These are phyloP conservation scores for Kwoniella sp. DNA, from an alignment of 768 basidiomycete genomes.

Conservation along the genomic window DNA sequence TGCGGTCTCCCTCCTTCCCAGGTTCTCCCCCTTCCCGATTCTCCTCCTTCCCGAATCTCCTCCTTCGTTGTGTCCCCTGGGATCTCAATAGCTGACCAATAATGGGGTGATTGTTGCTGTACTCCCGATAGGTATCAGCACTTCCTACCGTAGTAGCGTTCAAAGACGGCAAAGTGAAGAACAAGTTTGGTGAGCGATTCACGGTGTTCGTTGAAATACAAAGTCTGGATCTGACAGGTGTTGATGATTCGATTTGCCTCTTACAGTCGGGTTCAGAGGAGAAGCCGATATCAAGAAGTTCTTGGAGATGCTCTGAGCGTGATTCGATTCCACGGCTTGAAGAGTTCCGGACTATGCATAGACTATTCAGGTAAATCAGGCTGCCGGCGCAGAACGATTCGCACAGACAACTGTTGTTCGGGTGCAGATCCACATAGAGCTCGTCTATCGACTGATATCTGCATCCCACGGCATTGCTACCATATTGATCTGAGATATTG, in stretches of 20 bases:
- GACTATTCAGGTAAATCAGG: background rate
- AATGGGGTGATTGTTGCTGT: too few relatives aligned
- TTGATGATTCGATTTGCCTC: background rate
- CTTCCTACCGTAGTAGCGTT: slow-evolving; percentile 53
- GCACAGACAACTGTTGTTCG: too few relatives aligned
- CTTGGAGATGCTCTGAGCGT: slow-evolving; percentile 31
- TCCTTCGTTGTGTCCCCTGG: too few relatives aligned
- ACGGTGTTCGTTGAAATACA: background rate
- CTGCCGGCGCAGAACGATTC: too few relatives aligned
- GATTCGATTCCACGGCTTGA: background rate
- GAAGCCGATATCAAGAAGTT: slow-evolving; percentile 46
- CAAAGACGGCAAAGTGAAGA: slow-evolving; percentile 47
- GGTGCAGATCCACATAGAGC: too few relatives aligned
- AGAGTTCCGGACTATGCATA: background rate
- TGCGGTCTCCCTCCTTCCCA: too few relatives aligned
- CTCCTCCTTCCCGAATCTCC: too few relatives aligned
- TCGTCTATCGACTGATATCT: too few relatives aligned
- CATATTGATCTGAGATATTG: too few relatives aligned
- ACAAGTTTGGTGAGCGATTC: slow-evolving; percentile 48
- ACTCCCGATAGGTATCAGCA: slow-evolving; percentile 32
- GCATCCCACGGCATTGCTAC: too few relatives aligned
- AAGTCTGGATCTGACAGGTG: background rate
- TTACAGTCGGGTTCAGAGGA: slow-evolving; percentile 35
- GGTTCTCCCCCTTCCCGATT: too few relatives aligned
- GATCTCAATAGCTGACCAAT: too few relatives aligned